These are phyloP conservation scores for Rachicladosporium sp. DNA, from an alignment of 2,329 filamentous ascomycete species.

Conservation along the genomic window DNA sequence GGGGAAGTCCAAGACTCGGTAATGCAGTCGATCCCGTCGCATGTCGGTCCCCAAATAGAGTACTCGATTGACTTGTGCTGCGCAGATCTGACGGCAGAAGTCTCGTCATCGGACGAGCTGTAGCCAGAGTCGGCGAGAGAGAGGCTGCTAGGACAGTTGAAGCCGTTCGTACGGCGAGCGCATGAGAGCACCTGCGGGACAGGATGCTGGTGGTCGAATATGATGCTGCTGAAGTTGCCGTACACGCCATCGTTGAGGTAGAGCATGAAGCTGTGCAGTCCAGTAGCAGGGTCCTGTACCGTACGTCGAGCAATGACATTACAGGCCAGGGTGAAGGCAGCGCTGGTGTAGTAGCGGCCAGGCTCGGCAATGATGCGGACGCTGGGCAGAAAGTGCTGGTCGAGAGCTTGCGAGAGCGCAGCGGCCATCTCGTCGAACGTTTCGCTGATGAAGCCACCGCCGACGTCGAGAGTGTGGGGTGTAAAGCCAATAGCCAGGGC, in stretches of 20 bases:
- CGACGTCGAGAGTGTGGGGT: slow-evolving; percentile 82
- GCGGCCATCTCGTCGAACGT: slow-evolving; percentile 84
- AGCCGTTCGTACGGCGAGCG: slow-evolving; percentile 14
- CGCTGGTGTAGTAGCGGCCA: slow-evolving; percentile 88
- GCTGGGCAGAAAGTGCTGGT: slow-evolving; percentile 73
- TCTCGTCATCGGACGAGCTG: slow-evolving; percentile 28
- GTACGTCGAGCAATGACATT: slow-evolving; percentile 93
- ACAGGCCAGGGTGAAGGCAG: slow-evolving; percentile 87
- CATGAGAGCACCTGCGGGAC: slow-evolving; percentile 59
- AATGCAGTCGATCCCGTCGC: slow-evolving; percentile 95
- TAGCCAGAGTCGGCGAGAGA: slow-evolving; percentile 23
- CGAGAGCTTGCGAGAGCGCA: slow-evolving; percentile 66
- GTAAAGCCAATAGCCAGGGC: slow-evolving; percentile 63
- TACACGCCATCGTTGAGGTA: slow-evolving; percentile 98
- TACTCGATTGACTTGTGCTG: slow-evolving; percentile 51
- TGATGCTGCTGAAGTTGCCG: slow-evolving; percentile 97
- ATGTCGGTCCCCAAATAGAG: slow-evolving; percentile 96
- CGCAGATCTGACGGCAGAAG: slow-evolving; percentile 29
- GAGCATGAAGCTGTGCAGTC: slow-evolving; percentile 75
- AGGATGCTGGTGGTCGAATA: slow-evolving; percentile 95
- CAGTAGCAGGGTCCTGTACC: slow-evolving; percentile 52
- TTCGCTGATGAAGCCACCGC: slow-evolving; percentile 82
- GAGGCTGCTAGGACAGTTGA: slow-evolving; percentile 18
- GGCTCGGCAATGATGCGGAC: slow-evolving; percentile 90
- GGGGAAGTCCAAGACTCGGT: slow-evolving; percentile 66